phyloP scores from a whole-genome alignment of 305 asterid genomes.

The Galium porrigens region DNA sequence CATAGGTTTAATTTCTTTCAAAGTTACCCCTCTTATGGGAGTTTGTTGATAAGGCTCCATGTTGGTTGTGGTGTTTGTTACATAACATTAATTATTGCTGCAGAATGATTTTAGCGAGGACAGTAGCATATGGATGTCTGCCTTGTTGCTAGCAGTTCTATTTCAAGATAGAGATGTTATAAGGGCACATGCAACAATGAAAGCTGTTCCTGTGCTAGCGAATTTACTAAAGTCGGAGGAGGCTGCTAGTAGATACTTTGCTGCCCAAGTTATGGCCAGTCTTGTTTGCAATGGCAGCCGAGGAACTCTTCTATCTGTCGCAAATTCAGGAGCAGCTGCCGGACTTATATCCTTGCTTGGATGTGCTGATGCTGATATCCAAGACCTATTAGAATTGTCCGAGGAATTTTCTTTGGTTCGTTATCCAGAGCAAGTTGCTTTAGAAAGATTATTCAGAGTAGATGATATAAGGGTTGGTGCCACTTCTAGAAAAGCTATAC shows the following conservation, averaged over 20 bases:
- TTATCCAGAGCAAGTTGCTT: constrained; percentile 92
- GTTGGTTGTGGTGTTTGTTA: not conserved
- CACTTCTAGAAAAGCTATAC: constrained; percentile 91
- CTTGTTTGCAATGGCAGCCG: constrained; percentile 98
- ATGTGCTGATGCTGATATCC: constrained; percentile 72
- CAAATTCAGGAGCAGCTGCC: constrained; percentile 86
- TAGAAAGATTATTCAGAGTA: constrained; percentile 87
- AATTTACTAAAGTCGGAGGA: constrained; percentile 80
- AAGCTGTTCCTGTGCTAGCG: constrained; percentile 72
- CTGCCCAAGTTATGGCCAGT: constrained; percentile 89
- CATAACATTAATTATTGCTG: constrained; percentile 12
- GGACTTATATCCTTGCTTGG: constrained; percentile 92
- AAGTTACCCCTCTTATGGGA: not conserved
- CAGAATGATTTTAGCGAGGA: constrained; percentile 86
- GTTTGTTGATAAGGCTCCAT: constrained; percentile 4
- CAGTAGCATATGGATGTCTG: constrained; percentile 75
- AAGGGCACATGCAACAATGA: constrained; percentile 72
- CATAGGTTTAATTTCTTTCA: not conserved
- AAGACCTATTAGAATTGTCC: constrained; percentile 68
- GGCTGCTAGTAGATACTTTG: constrained; percentile 75
- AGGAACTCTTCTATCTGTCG: constrained; percentile 98
- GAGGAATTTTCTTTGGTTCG: constrained; percentile 69
- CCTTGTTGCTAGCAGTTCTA: constrained; percentile 59
- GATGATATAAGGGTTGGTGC: constrained; percentile 94
- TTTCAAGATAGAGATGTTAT: constrained; percentile 85